A percentile compares a stretch with the other conserved stretches of the same genome.
phyloP scores from a whole-genome alignment of 169 alveolate genomes.

The Cryptosporidium felis region DNA sequence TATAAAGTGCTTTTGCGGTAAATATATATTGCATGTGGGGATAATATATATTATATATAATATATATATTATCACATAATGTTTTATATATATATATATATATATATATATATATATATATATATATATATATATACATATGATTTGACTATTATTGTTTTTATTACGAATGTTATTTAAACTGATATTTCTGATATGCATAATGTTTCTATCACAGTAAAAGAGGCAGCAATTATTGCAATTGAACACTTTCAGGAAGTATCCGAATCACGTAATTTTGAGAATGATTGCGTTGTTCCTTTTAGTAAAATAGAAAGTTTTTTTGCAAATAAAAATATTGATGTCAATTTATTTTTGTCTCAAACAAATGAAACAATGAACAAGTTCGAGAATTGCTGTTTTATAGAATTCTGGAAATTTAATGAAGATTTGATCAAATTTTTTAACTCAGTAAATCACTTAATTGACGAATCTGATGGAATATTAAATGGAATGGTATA shows the following conservation, averaged over 20 bases:
- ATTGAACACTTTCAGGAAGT: constrained; percentile 16
- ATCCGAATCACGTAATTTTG: not conserved
- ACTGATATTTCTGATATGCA: constrained; percentile 41
- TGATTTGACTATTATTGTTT: too few species aligned
- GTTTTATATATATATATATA: too few species aligned
- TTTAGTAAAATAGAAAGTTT: not conserved
- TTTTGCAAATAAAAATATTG: not conserved
- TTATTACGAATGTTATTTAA: too few species aligned
- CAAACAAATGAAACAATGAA: not conserved
- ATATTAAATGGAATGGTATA: constrained; percentile 52
- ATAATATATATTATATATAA: too few species aligned
- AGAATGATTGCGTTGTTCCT: constrained; percentile 6
- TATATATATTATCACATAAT: too few species aligned
- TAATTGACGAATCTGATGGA: not conserved
- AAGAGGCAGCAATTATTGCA: constrained; percentile 15
- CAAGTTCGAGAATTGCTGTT: not conserved
- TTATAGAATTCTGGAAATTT: constrained; percentile 54
- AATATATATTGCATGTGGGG: constrained; percentile 50
- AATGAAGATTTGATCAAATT: not conserved
- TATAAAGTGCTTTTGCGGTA: constrained; percentile 33
- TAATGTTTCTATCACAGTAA: constrained; percentile 21
- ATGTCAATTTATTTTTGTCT: not conserved
- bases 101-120: too few species aligned
- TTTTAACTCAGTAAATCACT: not conserved
- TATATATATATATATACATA: too few species aligned